Base-by-base conservation (phyloP, 768 basidiomycete species). In the Leccinum aurantiacum region DNA sequence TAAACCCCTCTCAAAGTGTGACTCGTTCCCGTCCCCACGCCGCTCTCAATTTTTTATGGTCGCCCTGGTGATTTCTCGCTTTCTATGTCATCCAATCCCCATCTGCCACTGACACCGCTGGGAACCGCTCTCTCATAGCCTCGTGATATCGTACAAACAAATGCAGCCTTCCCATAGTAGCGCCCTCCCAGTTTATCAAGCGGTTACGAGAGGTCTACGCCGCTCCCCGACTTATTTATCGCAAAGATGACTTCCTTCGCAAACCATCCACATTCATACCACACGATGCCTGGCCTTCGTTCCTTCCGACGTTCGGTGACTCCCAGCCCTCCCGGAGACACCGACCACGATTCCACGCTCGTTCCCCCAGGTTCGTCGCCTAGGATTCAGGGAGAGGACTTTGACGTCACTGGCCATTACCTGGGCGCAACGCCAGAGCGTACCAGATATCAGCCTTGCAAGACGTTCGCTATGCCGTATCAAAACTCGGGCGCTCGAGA, bases 401-500 rank as follows among this genome's bases (percentile, higher is more conserved):
- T 61, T 41, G 70, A 69, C 38, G n/a, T 41, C 15, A 6, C 53
- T 33, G 52, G 48, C 29, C 59, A 53, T 19, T 24, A 29, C n/a
- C 25, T 50, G 54, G 47, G 35, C 11, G 3, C 14, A 27, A 10
- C 56, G 3, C 56, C 61, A 27, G 69, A 60, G 37, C 64, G 63
- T 27, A 11, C 62, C 46, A 54, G 58, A 57, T 35, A 61, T 35
- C 79, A 78, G 15, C 68, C 78, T 58, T 79, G 80, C 19, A 79
- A 74, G 57, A 74, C 74, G 4, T 82, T 84, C 4, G 78, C 83
- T 0, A 77, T 89, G 24, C 73, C 81, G 4, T 90, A 90, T 71
- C 78, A 84, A 61, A 78, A 71, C 59, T 77, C 83, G 15, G 72
- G 74, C 29, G 65, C 79, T 52, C 78, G 80, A 6, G 82, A 85